phyloP scores from a whole-genome alignment of 163 green algal species.

The Chlamydomonas reinhardtii region DNA sequence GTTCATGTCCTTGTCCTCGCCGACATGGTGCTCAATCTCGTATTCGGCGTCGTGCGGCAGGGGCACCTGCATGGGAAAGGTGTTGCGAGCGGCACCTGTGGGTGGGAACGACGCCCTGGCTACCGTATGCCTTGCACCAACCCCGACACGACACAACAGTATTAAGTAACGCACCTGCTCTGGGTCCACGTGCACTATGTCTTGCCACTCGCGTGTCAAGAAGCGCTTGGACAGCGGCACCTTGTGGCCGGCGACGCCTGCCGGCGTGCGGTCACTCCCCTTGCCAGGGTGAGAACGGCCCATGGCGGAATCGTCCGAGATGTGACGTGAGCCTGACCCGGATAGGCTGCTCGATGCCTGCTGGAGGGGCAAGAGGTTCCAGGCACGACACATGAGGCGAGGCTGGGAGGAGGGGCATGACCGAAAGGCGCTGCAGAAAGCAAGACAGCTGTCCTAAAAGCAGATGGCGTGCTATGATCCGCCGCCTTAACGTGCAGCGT shows the following conservation, averaged over 20 bases:
- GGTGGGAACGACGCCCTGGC: too few species aligned
- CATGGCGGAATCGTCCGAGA: conserved; percentile 43
- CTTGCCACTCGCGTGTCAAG: conserved; percentile 13
- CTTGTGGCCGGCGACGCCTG: not conserved
- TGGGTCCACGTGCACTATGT: conserved; percentile 36
- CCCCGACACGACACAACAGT: too few species aligned
- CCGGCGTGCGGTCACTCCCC: not conserved
- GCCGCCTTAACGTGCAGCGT: too few species aligned
- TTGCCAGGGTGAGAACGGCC: not conserved
- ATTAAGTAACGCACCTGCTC: not conserved
- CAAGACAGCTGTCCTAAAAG: too few species aligned
- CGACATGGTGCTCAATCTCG: conserved; percentile 35
- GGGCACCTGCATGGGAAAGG: conserved; percentile 4
- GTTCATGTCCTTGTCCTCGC: conserved; percentile 45
- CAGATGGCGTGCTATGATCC: too few species aligned
- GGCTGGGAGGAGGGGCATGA: too few species aligned
- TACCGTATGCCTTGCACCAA: too few species aligned
- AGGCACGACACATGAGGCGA: too few species aligned
- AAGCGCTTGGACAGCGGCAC: not conserved
- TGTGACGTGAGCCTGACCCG: not conserved
- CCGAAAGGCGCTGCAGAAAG: too few species aligned
- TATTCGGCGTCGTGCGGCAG: conserved; percentile 38
- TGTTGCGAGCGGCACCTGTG: too few species aligned
- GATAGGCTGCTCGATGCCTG: not conserved
- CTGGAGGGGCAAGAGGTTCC: not conserved